Base-by-base conservation (phyloP, 805 yeast species). In the Candida suzukii region DNA sequence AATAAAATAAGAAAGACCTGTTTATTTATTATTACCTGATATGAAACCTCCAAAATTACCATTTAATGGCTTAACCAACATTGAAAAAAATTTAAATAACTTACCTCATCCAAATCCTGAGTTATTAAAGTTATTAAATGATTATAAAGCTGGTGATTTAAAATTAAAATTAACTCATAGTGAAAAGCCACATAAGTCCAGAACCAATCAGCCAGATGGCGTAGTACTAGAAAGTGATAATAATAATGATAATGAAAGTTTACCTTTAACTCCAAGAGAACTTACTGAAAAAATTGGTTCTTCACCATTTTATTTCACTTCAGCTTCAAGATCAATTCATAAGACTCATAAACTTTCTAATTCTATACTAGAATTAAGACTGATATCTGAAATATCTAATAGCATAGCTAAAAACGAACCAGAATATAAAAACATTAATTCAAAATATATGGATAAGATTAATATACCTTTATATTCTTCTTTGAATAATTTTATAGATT, bases 201-300 rank as follows among this genome's bases (percentile, higher is more conserved):
- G n/a, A n/a, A n/a, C n/a, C n/a, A n/a, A n/a, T n/a, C n/a, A n/a
- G n/a, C n/a, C n/a, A n/a, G n/a, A n/a, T n/a, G n/a, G n/a, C n/a
- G n/a, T n/a, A n/a, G n/a, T n/a, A n/a, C n/a, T n/a, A n/a, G n/a
- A n/a, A n/a, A n/a, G n/a, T n/a, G n/a, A n/a, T n/a, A 12, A 17
- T 6, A 19, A 17, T 18, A 17, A 17, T 11, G n/a, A 18, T 18
- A 12, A 13, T 10, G 35, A 31, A 16, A 9, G 4, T 9, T 19
- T 31, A 31, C 35, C 35, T 5, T 19, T 18, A 9, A 50, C 57
- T 3, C 54, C 56, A 4, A 48, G 48, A 3, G 54, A 48, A 28
- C 41, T 53, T 8, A 42, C 45, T 1, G 33, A 33, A 8, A 47
- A 49, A 30, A 35, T 49, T 10, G 56, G 54, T 1, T 17, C 22